phyloP scores from a whole-genome alignment of 2,329 filamentous ascomycete species.

The Cladosporium phlei region DNA sequence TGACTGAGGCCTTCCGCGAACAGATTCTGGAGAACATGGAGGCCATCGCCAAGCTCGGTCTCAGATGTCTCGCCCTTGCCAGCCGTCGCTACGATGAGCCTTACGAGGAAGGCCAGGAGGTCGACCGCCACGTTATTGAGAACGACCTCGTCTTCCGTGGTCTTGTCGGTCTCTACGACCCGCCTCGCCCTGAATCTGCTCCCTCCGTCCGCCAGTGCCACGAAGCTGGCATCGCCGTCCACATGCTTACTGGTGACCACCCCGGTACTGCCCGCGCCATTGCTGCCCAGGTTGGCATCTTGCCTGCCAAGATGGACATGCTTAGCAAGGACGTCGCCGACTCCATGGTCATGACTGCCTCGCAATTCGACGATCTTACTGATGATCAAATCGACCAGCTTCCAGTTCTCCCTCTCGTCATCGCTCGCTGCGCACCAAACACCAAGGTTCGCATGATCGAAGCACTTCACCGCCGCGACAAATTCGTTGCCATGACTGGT shows the following conservation, averaged over 20 bases:
- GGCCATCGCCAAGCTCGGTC: constrained; percentile 59
- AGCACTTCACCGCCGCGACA: constrained; percentile 69
- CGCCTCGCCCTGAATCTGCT: constrained; percentile 75
- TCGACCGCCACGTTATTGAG: constrained; percentile 60
- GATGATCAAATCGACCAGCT: constrained; percentile 71
- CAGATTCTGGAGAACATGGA: constrained; percentile 65
- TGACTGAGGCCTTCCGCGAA: constrained; percentile 50
- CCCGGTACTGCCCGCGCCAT: constrained; percentile 74
- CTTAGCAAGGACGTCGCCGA: constrained; percentile 60
- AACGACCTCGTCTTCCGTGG: constrained; percentile 67
- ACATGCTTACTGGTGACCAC: constrained; percentile 83
- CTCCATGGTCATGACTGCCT: constrained; percentile 68
- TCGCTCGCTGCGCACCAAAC: constrained; percentile 76
- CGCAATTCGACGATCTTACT: constrained; percentile 55
- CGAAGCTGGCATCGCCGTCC: constrained; percentile 69
- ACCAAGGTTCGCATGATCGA: constrained; percentile 92
- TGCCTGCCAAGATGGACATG: constrained; percentile 54
- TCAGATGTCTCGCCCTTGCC: constrained; percentile 64
- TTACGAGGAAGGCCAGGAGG: constrained; percentile 45
- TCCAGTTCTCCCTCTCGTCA: constrained; percentile 70
- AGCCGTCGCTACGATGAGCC: constrained; percentile 39
- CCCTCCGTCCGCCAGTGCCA: constrained; percentile 66
- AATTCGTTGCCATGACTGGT: constrained; percentile 81
- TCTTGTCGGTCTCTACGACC: constrained; percentile 82
- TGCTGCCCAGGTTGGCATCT: constrained; percentile 72